Evolutionary conservation across 768 basidiomycete species (phyloP), one percentile per base, ranked within the genome.

Genomic region (Lactarius trivialis): DNA sequence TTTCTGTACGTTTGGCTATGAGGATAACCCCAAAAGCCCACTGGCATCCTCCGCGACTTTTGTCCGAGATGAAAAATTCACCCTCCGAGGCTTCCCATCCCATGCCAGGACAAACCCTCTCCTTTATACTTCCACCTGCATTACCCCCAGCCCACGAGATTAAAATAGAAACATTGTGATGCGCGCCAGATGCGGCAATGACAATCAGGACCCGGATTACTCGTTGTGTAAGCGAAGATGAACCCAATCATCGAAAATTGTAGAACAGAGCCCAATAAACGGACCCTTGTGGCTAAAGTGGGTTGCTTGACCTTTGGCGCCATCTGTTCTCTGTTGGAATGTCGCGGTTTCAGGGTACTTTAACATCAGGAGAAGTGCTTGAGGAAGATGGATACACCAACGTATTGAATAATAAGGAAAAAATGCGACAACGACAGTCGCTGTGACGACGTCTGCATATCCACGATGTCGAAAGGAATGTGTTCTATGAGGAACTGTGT

Each of bases 111-210:
- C 75, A 11, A 84, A 75, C 26, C 76, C 84, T 58, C 78, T 76
- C 67, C n/a, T 81, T 80, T 54, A 80, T 63, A 66, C 83, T 82
- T 28, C 84, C 82, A 19, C 84, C 84, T 0, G 81, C 77, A 58
- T 83, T 82, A 9, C 80, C 79, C 3, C 78, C 76, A 2, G 74
- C 78, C 85, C 85, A 85, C 37, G 82, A 81, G 1, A 85, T 70
- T 30, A 69, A 69, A 21, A 83, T 73, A 6, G 74, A 72, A 56
- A 84, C 74, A 9, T 76, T 78, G 0, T 84, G 81, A 65, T 73
- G 84, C 5, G 82, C 78, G 28, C 84, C 84, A 21, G 75, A 70
- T 2, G 82, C 79, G 30, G 81, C 78, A 45, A 85, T 70, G 34
- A 84, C 60, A 7, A 3, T 72, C 79, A 21, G 60, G 49, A 7